Conservation (phyloP, 768 basidiomycete species). For the Leucocoprinus birnbaumii region DNA sequence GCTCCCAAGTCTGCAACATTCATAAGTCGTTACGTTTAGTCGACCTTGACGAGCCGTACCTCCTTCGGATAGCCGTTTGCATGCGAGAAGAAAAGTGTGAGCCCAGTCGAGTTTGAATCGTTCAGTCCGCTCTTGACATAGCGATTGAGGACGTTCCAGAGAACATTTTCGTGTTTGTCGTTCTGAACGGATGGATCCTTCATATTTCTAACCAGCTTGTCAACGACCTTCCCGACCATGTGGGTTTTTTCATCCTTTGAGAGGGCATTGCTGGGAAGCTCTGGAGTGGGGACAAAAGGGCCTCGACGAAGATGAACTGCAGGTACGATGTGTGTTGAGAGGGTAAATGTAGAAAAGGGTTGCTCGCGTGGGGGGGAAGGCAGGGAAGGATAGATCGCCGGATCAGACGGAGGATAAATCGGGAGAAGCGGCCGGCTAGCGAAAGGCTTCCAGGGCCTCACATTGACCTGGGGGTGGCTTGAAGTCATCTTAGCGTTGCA, state of each 20-base stretch:
- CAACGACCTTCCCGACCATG: background rate
- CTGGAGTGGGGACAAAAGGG: conserved; percentile 35
- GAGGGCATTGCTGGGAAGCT: conserved; percentile 19
- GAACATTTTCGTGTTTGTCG: conserved; percentile 35
- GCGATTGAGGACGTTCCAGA: conserved; percentile 76
- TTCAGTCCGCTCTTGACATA: conserved; percentile 42
- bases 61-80: conserved; percentile 90
- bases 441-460: conserved; percentile 19
- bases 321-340: conserved; percentile 55
- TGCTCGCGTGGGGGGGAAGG: conserved; percentile 36
- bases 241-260: conserved; percentile 35
- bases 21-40: background rate
- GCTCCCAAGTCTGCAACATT: conserved; percentile 70
- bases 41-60: conserved; percentile 29
- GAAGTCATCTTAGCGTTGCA: background rate
- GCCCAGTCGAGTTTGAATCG: conserved; percentile 28
- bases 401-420: conserved; percentile 34
- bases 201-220: conserved; percentile 19
- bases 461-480: conserved; percentile 5
- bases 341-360: conserved; percentile 26
- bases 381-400: conserved; percentile 28
- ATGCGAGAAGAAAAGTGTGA: conserved; percentile 77
- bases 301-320: conserved; percentile 49
- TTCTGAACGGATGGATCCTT: conserved; percentile 27
- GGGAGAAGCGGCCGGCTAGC: conserved; percentile 16